Evolutionary conservation across 2,329 filamentous ascomycete genomes (phyloP), one percentile per base, ranked within the genome.

Genomic region (Monilinia laxa): DNA sequence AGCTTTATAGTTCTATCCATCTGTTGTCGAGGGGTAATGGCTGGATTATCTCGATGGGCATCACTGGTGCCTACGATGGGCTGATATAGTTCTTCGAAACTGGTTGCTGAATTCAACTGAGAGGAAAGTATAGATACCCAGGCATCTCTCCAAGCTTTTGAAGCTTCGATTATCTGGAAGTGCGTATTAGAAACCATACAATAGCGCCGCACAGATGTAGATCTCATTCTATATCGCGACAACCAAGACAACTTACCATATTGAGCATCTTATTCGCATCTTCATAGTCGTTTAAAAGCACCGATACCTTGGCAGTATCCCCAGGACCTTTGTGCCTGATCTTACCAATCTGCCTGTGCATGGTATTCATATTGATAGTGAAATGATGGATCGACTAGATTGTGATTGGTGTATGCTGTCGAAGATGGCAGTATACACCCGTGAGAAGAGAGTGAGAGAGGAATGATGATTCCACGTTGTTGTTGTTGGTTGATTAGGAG

Each of bases 281-380:
- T 72, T 92, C 89, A 75, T 93, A 95, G 74, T 95, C 91, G 72
- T 86, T 88, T 66, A 96, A 80, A 64, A 95, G 81, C 55, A 89
- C 84, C 14, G 88, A 87, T 56, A 94, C 87, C 75, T 92, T 89
- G 71, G 88, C 88, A 76, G 92, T 89, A 77, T 95, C 90, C 66
- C 89, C 90, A 31, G 88, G 87, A 69, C 87, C 79, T 73, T 81
- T 85, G 74, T 85, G 87, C 79, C 87, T 83, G 75, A 93, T 85
- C 78, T 85, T 88, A 69, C 90, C 90, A 72, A 93, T 89, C 74
- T 89, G 87, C 70, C 91, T 83, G 75, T 93, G 88, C 79, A 95
- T 84, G 55, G 86, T 85, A 77, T 90, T 87, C 88, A 90, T 90
- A 56, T 73, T 83, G 73, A 28, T 49, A 31, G 55, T 49, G 60